These are phyloP conservation scores for Pichia heedii DNA, from an alignment of 805 yeast genomes.

Conservation along the genomic window DNA sequence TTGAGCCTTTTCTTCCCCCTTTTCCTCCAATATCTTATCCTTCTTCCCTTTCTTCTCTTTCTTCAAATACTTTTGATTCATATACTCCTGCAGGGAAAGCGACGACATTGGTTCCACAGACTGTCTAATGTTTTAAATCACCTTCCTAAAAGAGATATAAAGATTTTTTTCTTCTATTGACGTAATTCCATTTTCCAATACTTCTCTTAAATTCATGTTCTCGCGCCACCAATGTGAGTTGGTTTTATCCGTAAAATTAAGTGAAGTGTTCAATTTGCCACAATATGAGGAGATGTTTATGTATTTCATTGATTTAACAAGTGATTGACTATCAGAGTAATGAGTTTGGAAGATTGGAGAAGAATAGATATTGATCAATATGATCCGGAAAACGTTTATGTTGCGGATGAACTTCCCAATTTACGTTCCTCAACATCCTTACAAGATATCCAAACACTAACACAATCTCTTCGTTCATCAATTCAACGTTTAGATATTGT, in stretches of 20 bases:
- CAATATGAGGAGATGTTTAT: too few species aligned
- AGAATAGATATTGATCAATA: conserved; percentile 88
- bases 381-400: conserved; percentile 62
- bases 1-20: not conserved
- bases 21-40: not conserved
- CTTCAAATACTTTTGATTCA: not conserved
- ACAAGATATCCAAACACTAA: conserved; percentile 46
- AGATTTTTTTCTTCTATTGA: too few species aligned
- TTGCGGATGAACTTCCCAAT: conserved; percentile 26
- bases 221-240: too few species aligned
- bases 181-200: too few species aligned
- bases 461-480: conserved; percentile 49
- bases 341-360: conserved; percentile 71
- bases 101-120: not conserved
- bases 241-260: too few species aligned
- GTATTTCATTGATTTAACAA: too few species aligned
- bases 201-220: not conserved
- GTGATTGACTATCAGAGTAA: not conserved
- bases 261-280: too few species aligned
- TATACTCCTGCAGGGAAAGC: not conserved
- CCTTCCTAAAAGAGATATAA: not conserved
- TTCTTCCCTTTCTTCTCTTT: not conserved
- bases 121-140: not conserved
- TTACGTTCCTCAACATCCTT: conserved; percentile 34
- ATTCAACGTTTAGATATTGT: conserved; percentile 64